Base-by-base conservation (phyloP, 371 early-diverging fungal species). In the Mycotypha africana region DNA sequence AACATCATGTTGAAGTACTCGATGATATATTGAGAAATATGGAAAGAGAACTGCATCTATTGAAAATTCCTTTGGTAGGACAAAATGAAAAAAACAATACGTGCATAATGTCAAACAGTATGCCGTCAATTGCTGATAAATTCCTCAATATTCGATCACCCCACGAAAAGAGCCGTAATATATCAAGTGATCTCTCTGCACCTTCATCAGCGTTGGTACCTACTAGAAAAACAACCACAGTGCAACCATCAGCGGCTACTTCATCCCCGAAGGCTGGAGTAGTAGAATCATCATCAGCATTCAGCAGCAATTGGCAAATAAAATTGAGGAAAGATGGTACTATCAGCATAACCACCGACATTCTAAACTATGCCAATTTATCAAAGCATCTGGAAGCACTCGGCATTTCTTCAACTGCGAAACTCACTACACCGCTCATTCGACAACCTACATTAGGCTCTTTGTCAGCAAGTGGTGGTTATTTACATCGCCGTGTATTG, bases 271-370 rank as follows among this genome's bases (percentile, higher is more conserved):
- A 33, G 10, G 20, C 19, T 24, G 3, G 22, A n/a, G 5, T 32
- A 30, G 16, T 15, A 14, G 17, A 9, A 40, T 16, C 14, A 25
- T n/a, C n/a, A n/a, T n/a, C n/a, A n/a, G n/a, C n/a, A n/a, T n/a
- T n/a, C n/a, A n/a, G n/a, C n/a, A n/a, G n/a, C n/a, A 46, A 48
- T 3, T 57, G 57, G 61, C 31, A 56, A 25, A 15, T 52, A 0
- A 35, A 38, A 10, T 14, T 52, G 19, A 38, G 45, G 2, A 26
- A 45, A 32, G 38, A 56, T 25, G 51, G 51, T 14, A 20, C 20
- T 3, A 48, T 61, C 8, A 28, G 37, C 2, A 48, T 57, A 16
- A 26, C 47, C 14, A 61, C 61, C 1, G 44, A 52, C 19, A 52
- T 61, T 19, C 30, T 22, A 16, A 44, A 40, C 1, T 50, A 51